Conservation (phyloP, 1,284 basidiomycete species). For the Leucoagaricus sp. region DNA sequence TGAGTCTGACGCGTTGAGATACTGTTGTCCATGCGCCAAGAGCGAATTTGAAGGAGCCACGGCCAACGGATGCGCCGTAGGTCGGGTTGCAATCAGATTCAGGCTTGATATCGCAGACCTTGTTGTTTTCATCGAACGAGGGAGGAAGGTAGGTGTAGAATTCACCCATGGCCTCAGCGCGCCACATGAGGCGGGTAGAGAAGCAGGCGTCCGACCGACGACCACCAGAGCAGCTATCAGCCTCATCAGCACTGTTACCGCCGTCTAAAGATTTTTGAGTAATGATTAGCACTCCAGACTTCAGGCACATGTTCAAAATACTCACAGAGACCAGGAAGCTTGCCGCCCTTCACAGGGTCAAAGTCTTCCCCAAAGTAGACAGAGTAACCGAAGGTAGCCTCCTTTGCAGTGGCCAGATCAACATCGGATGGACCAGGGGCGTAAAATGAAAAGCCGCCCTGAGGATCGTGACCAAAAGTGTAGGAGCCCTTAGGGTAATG, state of each 20-base stretch:
- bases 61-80: constrained; percentile 70
- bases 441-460: constrained; percentile 66
- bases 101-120: constrained; percentile 55
- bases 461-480: constrained; percentile 48
- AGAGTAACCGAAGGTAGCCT: constrained; percentile 60
- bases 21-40: constrained; percentile 63
- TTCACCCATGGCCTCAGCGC: constrained; percentile 50
- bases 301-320: constrained; percentile 20
- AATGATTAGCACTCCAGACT: constrained; percentile 8
- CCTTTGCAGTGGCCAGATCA: constrained; percentile 49
- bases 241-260: constrained; percentile 44
- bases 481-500: constrained; percentile 60
- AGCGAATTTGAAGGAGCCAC: constrained; percentile 70
- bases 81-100: constrained; percentile 60
- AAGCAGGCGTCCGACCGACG: constrained; percentile 48
- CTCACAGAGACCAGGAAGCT: constrained; percentile 57
- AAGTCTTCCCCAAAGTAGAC: constrained; percentile 61
- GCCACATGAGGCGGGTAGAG: constrained; percentile 62
- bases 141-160: constrained; percentile 61
- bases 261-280: constrained; percentile 39
- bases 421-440: constrained; percentile 45
- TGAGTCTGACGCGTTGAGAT: constrained; percentile 60
- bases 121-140: constrained; percentile 51
- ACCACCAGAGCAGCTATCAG: constrained; percentile 55
- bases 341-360: constrained; percentile 50